Evolutionary conservation across 148 eudicot genomes (phyloP).

Genomic region (Rhododendron kiyosumense): DNA sequence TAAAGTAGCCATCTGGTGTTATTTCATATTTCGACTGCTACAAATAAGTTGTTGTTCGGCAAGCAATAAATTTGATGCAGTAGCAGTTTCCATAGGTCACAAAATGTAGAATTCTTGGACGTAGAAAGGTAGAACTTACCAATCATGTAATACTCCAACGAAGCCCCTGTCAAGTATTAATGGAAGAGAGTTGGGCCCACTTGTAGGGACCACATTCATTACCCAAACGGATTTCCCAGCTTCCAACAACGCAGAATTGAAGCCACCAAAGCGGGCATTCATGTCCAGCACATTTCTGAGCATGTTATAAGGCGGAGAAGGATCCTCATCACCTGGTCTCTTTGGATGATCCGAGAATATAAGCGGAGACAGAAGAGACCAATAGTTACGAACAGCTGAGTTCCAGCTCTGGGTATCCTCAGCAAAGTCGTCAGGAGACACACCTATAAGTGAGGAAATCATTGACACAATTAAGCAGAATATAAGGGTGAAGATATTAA

Average conservation of each 20-base stretch:
- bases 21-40: background rate
- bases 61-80: background rate
- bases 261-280: conserved; percentile 87
- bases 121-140: conserved; percentile 40
- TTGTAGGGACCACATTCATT: conserved; percentile 87
- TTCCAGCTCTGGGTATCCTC: conserved; percentile 67
- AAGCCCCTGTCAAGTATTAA: conserved; percentile 79
- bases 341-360: conserved; percentile 96
- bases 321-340: conserved; percentile 95
- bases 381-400: conserved; percentile 61
- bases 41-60: background rate
- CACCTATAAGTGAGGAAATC: conserved; percentile 30
- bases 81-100: background rate
- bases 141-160: conserved; percentile 81
- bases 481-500: background rate
- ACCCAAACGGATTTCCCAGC: conserved; percentile 87
- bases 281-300: conserved; percentile 87
- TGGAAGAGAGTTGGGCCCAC: conserved; percentile 65
- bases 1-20: background rate
- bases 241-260: conserved; percentile 73
- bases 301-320: conserved; percentile 96
- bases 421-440: conserved; percentile 52
- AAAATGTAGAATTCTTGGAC: background rate
- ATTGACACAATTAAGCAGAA: background rate
- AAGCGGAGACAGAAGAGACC: conserved; percentile 90